phyloP scores from a whole-genome alignment of 257 asterid species.

The Solanum virginianum region DNA sequence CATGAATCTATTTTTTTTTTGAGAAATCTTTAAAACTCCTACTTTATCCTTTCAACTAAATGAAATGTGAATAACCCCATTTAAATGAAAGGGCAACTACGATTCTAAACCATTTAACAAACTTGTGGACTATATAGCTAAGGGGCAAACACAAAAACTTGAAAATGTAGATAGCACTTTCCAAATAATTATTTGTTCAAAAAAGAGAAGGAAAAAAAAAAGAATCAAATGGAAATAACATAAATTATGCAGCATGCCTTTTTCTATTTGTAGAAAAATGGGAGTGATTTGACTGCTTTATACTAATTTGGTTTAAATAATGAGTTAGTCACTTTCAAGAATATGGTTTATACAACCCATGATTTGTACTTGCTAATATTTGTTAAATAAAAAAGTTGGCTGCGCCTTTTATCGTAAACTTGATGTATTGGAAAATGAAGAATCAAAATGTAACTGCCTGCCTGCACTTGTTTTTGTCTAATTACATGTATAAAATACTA shows the following conservation, averaged over 20 bases:
- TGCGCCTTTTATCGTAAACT: not conserved
- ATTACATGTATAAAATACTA: not conserved
- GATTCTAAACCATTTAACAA: too few relatives aligned
- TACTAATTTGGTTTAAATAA: not conserved
- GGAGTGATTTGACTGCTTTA: not conserved
- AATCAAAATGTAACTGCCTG: not conserved
- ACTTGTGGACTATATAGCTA: not conserved
- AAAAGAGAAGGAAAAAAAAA: not conserved
- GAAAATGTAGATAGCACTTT: not conserved
- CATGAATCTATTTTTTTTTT: too few relatives aligned
- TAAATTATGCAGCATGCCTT: not conserved
- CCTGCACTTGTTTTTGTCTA: constrained; percentile 6
- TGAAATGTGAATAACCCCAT: too few relatives aligned
- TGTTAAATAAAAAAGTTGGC: not conserved
- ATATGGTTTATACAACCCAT: not conserved
- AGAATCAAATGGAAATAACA: not conserved
- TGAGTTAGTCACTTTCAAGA: not conserved
- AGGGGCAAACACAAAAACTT: not conserved
- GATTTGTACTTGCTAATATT: constrained; percentile 1
- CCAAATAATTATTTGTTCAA: not conserved
- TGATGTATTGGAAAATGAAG: not conserved
- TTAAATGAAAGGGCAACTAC: not conserved
- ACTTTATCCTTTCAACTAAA: not conserved
- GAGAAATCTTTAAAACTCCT: too few relatives aligned
- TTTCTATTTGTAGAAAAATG: not conserved